These are phyloP conservation scores for Scheffersomyces insectosa DNA, from an alignment of 1,139 yeast genomes.

Conservation along the genomic window DNA sequence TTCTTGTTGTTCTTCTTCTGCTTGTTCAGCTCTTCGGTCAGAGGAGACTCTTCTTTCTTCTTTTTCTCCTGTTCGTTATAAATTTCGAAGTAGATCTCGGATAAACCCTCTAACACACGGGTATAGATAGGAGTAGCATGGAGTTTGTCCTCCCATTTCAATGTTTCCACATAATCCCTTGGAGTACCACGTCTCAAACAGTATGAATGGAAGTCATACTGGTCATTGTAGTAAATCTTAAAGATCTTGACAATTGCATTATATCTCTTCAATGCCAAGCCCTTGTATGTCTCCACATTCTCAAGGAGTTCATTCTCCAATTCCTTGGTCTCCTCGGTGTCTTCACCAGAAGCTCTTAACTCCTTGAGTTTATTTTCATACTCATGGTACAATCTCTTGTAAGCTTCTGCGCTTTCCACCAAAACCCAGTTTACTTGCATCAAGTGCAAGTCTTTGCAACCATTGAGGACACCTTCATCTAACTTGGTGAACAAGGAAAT, in stretches of 20 bases:
- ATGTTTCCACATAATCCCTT: conserved; percentile 72
- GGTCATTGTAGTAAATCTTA: conserved; percentile 75
- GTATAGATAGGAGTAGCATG: conserved; percentile 69
- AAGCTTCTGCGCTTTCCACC: conserved; percentile 83
- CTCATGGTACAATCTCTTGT: conserved; percentile 39
- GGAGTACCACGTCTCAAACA: conserved; percentile 91
- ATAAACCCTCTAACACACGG: conserved; percentile 69
- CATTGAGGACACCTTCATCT: conserved; percentile 71
- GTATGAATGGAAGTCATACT: conserved; percentile 91
- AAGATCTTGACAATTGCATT: conserved; percentile 66
- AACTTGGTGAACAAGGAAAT: conserved; percentile 83
- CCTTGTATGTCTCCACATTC: conserved; percentile 49
- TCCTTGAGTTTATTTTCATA: conserved; percentile 17
- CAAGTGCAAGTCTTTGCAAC: conserved; percentile 80
- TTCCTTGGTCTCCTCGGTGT: conserved; percentile 23
- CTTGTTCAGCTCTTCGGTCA: conserved; percentile 19
- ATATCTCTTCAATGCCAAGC: conserved; percentile 80
- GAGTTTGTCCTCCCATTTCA: conserved; percentile 79
- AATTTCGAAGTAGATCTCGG: conserved; percentile 56
- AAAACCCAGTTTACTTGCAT: conserved; percentile 95
- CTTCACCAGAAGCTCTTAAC: conserved; percentile 13
- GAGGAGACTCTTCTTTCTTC: conserved; percentile 6
- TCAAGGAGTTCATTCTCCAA: conserved; percentile 33
- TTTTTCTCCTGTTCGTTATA: conserved; percentile 23
- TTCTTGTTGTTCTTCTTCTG: conserved; percentile 29